A percentile compares a stretch with the other conserved stretches of the same genome.
Conservation (phyloP, 2,329 filamentous ascomycete genomes). For the Nemania sp. region DNA sequence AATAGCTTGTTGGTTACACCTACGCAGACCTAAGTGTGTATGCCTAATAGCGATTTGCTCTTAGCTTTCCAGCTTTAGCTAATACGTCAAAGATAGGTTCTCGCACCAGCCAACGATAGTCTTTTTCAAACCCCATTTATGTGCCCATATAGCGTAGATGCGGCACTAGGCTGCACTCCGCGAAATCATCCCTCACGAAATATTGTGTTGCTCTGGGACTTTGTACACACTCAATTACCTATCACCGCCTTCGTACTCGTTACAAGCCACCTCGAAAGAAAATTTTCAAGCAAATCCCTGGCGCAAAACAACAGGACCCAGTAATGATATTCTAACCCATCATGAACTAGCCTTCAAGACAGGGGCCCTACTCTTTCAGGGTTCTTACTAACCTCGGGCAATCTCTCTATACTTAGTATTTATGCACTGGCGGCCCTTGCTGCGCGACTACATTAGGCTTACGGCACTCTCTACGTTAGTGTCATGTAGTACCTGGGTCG, state of each 20-base stretch:
- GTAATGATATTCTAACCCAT: constrained; percentile 1
- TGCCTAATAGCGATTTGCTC: constrained; percentile 14
- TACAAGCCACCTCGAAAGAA: constrained; percentile 7
- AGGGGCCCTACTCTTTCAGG: not conserved
- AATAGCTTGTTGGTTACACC: constrained; percentile 10
- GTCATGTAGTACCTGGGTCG: not conserved
- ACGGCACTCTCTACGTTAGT: not conserved
- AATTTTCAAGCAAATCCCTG: constrained; percentile 7
- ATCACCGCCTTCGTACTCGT: constrained; percentile 9
- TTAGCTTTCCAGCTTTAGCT: constrained; percentile 20
- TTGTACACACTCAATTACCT: not conserved
- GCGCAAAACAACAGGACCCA: not conserved
- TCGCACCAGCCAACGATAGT: not conserved
- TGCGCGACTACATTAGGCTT: constrained; percentile 13
- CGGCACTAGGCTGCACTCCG: constrained; percentile 1
- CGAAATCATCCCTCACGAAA: constrained; percentile 9
- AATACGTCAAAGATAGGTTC: not conserved
- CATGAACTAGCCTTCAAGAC: constrained; percentile 3
- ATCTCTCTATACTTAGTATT: not conserved
- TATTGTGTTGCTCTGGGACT: not conserved
- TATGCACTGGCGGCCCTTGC: not conserved
- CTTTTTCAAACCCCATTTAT: not conserved
- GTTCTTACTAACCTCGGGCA: not conserved
- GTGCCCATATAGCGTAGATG: not conserved
- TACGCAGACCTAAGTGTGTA: not conserved